A percentile compares a stretch with the other conserved stretches of the same genome.
Evolutionary conservation across 345 rosid genomes (phyloP).

Genomic region (Lumnitzera racemosa): DNA sequence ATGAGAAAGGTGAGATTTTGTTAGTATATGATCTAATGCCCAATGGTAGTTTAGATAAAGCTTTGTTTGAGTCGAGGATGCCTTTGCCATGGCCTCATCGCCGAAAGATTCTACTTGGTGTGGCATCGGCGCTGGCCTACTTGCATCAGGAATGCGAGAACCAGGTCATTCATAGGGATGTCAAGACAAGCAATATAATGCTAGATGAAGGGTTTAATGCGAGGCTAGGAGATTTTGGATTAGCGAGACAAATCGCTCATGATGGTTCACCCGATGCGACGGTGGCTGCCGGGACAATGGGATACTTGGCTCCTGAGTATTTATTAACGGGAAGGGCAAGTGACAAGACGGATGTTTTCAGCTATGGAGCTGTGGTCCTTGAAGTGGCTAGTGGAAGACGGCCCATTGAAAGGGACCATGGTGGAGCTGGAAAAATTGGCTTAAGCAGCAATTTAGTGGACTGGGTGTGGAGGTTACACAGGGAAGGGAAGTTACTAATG

Average conservation of each 20-base stretch:
- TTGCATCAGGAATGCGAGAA: slow-evolving; percentile 97
- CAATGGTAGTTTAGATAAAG: slow-evolving; percentile 93
- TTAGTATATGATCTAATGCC: slow-evolving; percentile 90
- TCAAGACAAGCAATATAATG: slow-evolving; percentile 92
- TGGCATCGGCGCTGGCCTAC: slow-evolving; percentile 90
- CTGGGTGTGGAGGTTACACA: slow-evolving; percentile 93
- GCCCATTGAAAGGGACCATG: slow-evolving; percentile 65
- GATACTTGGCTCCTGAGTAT: slow-evolving; percentile 95
- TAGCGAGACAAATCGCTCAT: slow-evolving; percentile 82
- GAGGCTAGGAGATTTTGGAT: slow-evolving; percentile 82
- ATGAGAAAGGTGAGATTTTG: slow-evolving; percentile 84
- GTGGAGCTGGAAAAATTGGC: slow-evolving; percentile 24
- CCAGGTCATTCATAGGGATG: slow-evolving; percentile 89
- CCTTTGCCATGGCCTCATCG: slow-evolving; percentile 72
- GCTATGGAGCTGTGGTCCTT: slow-evolving; percentile 86
- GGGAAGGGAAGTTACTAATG: slow-evolving; percentile 56
- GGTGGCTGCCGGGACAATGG: slow-evolving; percentile 98
- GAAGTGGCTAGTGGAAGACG: slow-evolving; percentile 83
- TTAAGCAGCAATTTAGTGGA: slow-evolving; percentile 69
- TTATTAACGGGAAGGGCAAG: slow-evolving; percentile 81
- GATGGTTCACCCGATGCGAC: slow-evolving; percentile 93
- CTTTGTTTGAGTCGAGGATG: slow-evolving; percentile 66
- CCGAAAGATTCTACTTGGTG: slow-evolving; percentile 66
- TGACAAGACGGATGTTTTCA: slow-evolving; percentile 85
- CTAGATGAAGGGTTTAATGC: slow-evolving; percentile 84